Evolutionary conservation across 1,284 basidiomycete genomes (phyloP).

Genomic region (Cryptococcus deneoformans): DNA sequence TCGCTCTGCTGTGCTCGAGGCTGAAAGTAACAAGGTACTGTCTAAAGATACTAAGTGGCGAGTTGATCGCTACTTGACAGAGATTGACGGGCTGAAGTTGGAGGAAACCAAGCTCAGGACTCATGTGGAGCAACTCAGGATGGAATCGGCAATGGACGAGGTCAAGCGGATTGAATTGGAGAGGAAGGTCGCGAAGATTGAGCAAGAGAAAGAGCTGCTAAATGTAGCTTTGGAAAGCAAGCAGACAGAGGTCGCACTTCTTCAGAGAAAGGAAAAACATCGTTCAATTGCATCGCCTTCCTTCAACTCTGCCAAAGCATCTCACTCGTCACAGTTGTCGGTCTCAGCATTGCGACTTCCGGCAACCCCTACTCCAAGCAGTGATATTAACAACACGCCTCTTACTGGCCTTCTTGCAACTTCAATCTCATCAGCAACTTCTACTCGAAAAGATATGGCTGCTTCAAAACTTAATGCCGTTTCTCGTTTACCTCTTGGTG

Average conservation of each 20-base stretch:
- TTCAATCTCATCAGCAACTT: conserved; percentile 6
- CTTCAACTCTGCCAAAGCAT: background rate
- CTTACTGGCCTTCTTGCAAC: conserved; percentile 9
- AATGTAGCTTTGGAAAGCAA: conserved; percentile 37
- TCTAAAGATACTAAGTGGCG: conserved; percentile 20
- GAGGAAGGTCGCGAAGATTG: conserved; percentile 19
- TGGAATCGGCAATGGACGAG: conserved; percentile 12
- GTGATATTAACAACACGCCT: conserved; percentile 7
- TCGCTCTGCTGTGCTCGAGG: conserved; percentile 13
- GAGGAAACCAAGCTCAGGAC: conserved; percentile 17
- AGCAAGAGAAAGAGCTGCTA: conserved; percentile 34
- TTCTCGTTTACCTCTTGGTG: conserved; percentile 12
- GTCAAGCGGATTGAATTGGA: conserved; percentile 17
- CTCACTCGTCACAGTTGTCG: conserved; percentile 3
- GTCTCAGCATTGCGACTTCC: conserved; percentile 7
- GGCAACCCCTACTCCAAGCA: conserved; percentile 11
- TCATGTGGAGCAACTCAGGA: conserved; percentile 14
- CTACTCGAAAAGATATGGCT: background rate
- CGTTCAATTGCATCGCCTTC: conserved; percentile 1
- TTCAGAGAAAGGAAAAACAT: conserved; percentile 15
- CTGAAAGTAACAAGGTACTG: conserved; percentile 17
- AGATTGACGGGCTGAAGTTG: conserved; percentile 31
- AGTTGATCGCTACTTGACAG: conserved; percentile 18
- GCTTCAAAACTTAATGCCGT: background rate
- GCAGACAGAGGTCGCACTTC: conserved; percentile 24